Percentiles rank a stretch among this genome's conserved stretches.
phyloP scores from a whole-genome alignment of 768 basidiomycete species.

The Trametopsis cervina region DNA sequence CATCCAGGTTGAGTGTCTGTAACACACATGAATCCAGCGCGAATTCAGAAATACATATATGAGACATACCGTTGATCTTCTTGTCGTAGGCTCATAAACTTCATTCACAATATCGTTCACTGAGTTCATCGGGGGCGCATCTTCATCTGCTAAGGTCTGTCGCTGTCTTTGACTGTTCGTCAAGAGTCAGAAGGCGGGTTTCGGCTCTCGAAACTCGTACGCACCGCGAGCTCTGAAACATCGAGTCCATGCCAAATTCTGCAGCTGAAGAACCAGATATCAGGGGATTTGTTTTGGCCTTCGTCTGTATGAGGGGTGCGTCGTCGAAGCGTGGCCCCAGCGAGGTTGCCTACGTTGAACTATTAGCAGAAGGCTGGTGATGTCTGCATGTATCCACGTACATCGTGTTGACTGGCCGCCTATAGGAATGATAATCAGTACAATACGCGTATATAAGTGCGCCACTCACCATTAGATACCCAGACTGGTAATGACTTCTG shows the following conservation, averaged over 20 bases:
- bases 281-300: constrained; percentile 72
- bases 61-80: constrained; percentile 16
- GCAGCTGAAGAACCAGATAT: constrained; percentile 56
- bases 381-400: constrained; percentile 18
- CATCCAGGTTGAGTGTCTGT: constrained; percentile 34
- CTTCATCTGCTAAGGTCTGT: constrained; percentile 63
- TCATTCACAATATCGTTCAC: constrained; percentile 71
- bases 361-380: neutral
- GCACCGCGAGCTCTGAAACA: constrained; percentile 71
- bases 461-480: constrained; percentile 66
- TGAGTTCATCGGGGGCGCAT: constrained; percentile 73
- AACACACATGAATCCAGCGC: neutral
- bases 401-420: constrained; percentile 61
- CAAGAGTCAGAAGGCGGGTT: constrained; percentile 5
- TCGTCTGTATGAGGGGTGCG: constrained; percentile 67
- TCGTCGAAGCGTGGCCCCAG: constrained; percentile 60
- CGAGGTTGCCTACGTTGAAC: constrained; percentile 35
- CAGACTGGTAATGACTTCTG: constrained; percentile 71
- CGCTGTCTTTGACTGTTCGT: constrained; percentile 37
- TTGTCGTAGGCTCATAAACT: constrained; percentile 33
- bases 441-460: neutral
- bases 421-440: constrained; percentile 17
- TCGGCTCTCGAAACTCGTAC: constrained; percentile 13
- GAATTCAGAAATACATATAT: neutral
- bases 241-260: constrained; percentile 79